Conservation (phyloP, 2,329 filamentous ascomycete species). For the Coniochaeta sp. region DNA sequence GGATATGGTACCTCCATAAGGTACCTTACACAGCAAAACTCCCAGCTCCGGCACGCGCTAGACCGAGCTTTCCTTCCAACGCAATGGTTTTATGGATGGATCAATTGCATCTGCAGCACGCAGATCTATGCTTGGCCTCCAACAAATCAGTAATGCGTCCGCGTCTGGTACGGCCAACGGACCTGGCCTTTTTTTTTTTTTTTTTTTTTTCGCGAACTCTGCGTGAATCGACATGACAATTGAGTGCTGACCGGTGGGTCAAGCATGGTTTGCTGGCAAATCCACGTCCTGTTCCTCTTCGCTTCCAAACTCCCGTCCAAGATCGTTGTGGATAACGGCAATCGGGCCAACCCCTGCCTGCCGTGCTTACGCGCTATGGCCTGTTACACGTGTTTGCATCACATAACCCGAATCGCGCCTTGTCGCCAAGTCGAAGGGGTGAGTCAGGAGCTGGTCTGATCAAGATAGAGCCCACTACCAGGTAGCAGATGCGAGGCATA, state of each 20-base stretch:
- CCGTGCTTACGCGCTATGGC: neutral
- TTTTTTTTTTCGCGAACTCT: no score
- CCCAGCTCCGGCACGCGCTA: neutral
- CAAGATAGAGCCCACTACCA: no score
- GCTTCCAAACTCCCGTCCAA: neutral
- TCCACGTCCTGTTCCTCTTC: neutral
- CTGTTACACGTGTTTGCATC: no score
- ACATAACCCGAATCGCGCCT: neutral
- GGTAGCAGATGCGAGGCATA: neutral
- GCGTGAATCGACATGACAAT: neutral
- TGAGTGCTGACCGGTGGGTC: neutral
- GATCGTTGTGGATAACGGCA: neutral
- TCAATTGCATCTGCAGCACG: neutral
- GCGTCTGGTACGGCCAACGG: no score
- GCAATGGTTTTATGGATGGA: neutral
- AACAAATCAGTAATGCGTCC: neutral
- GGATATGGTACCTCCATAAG: no score
- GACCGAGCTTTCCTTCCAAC: no score
- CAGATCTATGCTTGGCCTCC: neutral
- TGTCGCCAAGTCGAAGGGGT: neutral
- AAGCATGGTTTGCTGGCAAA: neutral
- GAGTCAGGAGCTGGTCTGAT: neutral
- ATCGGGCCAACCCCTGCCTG: neutral
- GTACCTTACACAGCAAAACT: no score
- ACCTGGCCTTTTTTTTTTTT: no score